Evolutionary conservation across 1,284 basidiomycete species (phyloP).

Genomic region (Pyrrhoderma lamaoense): DNA sequence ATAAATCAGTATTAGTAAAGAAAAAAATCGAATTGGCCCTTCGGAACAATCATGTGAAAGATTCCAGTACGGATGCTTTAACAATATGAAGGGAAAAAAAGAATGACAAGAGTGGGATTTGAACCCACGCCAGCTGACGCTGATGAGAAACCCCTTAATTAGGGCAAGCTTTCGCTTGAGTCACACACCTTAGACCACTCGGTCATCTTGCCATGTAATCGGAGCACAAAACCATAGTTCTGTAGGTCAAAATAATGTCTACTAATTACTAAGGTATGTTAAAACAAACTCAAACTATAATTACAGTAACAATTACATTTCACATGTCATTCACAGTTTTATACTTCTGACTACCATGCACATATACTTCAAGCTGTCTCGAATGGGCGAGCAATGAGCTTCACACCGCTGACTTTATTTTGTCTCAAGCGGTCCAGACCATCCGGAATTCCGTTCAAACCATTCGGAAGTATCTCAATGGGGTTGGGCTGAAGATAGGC

Average conservation of each 20-base stretch:
- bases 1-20: no score
- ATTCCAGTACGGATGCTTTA: no score
- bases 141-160: constrained; percentile 9
- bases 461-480: constrained; percentile 38
- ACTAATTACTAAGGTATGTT: no score
- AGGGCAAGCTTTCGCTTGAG: constrained; percentile 9
- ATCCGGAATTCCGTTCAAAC: constrained; percentile 37
- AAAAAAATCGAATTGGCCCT: no score
- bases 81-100: background rate
- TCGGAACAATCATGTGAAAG: no score
- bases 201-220: constrained; percentile 8
- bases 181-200: constrained; percentile 16
- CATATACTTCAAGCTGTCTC: constrained; percentile 33
- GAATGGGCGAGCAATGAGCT: constrained; percentile 42
- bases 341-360: no score
- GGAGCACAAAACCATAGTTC: background rate
- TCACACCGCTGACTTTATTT: constrained; percentile 39
- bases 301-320: no score
- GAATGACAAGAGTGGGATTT: constrained; percentile 15
- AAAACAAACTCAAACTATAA: no score
- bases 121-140: constrained; percentile 14
- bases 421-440: constrained; percentile 37
- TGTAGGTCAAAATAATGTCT: background rate
- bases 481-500: constrained; percentile 29
- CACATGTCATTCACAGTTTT: no score